Base-by-base conservation (phyloP, 306 rosid species). In the Mucuna pruriens region DNA sequence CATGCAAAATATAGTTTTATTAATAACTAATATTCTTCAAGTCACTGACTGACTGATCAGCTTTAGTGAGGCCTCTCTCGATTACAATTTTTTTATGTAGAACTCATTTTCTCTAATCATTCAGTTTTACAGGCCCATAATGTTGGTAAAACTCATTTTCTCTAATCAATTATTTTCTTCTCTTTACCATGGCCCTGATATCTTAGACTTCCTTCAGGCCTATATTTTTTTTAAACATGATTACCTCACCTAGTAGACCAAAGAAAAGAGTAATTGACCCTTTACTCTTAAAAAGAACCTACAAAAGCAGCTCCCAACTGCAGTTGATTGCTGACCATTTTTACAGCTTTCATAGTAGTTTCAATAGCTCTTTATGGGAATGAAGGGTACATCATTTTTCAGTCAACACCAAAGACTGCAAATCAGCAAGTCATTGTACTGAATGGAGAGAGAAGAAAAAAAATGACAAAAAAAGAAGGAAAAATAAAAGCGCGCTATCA, bases 371-470 rank as follows among this genome's bases (percentile, higher is more conserved):
- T 48, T 80, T 80, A 84, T 79, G 86, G 39, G 64, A 84, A 83
- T 80, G 48, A 80, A 48, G 83, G 82, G 55, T 80, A 86, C 87
- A 80, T 80, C 77, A 86, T 75, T 81, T 80, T 79, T 80, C 79
- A 83, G 66, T 80, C 86, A 82, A 78, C 85, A 82, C 48, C 67
- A 79, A 76, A 80, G 83, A 80, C 88, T 79, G 86, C 86, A 84
- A 89, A 91, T 86, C 83, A 86, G 89, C 86, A 86, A 83, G 65
- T 78, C 79, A 75, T 73, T 85, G 86, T 78, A 82, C 75, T 81
- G 82, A 90, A 84, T 66, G 81, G 45, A 68, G 63, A 45, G 46
- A 10, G 39, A 66, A 66, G 22, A 33, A 13, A 34, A 75, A 77
- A 79, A 68, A 49, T 75, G 38, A 85, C 81, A 52, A 80, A 55